Evolutionary conservation across 345 rosid genomes (phyloP).

Genomic region (Arabis hirsuta): DNA sequence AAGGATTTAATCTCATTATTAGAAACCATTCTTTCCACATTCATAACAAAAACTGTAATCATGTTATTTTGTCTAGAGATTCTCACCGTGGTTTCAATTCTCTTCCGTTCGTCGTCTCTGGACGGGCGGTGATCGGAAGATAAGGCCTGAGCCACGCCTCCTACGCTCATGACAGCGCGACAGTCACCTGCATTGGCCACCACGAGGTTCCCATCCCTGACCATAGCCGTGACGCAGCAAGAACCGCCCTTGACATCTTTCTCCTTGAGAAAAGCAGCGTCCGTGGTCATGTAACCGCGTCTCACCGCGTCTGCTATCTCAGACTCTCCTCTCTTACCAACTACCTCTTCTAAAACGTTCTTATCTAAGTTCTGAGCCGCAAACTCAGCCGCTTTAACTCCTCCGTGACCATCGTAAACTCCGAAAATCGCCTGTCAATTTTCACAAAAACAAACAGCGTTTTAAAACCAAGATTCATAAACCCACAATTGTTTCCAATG

Average conservation of each 20-base stretch:
- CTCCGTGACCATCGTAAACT: conserved; percentile 92
- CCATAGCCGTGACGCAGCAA: conserved; percentile 85
- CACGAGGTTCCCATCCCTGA: conserved; percentile 66
- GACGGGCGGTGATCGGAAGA: conserved; percentile 87
- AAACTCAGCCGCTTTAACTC: conserved; percentile 77
- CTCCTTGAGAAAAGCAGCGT: conserved; percentile 65
- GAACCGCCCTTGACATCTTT: conserved; percentile 68
- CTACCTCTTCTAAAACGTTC: conserved; percentile 60
- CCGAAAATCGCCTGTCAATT: conserved; percentile 71
- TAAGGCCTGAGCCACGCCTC: conserved; percentile 75
- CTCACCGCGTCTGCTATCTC: conserved; percentile 62
- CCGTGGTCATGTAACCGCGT: conserved; percentile 75
- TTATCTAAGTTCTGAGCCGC: conserved; percentile 72
- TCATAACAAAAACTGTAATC: no score
- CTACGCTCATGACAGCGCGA: conserved; percentile 85
- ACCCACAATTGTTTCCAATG: neutral
- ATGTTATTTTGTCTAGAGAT: neutral
- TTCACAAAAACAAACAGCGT: neutral
- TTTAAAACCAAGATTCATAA: conserved; percentile 24
- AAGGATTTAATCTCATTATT: neutral
- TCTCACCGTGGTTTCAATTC: conserved; percentile 72
- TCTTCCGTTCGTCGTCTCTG: conserved; percentile 72
- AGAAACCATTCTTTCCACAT: conserved; percentile 12
- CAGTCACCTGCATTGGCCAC: conserved; percentile 92
- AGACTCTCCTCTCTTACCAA: conserved; percentile 44